Evolutionary conservation across 83 land plant species (phyloP), one percentile per base, ranked within the genome.

Genomic region (Picea abies): DNA sequence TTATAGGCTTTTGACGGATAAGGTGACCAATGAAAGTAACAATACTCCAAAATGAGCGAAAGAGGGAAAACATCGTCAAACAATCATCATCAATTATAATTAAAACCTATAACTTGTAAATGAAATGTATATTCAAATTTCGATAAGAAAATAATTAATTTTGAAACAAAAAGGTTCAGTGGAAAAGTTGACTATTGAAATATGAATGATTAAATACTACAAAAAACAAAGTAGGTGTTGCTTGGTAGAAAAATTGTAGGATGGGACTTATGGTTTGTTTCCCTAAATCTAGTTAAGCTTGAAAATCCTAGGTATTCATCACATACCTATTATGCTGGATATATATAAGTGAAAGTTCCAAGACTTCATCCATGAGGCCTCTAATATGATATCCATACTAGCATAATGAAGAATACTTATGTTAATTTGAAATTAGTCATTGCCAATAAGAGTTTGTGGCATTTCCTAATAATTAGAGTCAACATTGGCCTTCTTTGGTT

Each of bases 221-320:
- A 96, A 84, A 78, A 95, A 88, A 26, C 87, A 90, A 47, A 97
- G 93, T 73, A 98, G 91, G 81, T 97, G 91, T 19, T 94, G 90
- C 83, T 90, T 92, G 25, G 99, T 94, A 82, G 96, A 91, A 85
- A 91, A 86, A 56, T 96, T 96, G 82, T 93, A 94, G 26, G 86
- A 86, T 60, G 95, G 89, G 29, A 26, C 29, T 26, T 26, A 26
- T 26, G 29, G 29, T 26, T 26, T 26, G 29, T 26, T 26, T 26
- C 29, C 29, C 29, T 26, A 26, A 26, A 26, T 26, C 29, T 26
- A 26, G 29, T 26, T 26, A 26, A 26, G 0, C 29, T 0, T 26
- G 29, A 26, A 26, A 26, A 26, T 0, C 0, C 29, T 26, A 26
- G 29, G 29, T 26, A 26, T 26, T 26, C 29, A 26, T 26, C 29